Base-by-base conservation (phyloP, 805 yeast species). In the Komagataella phaffii region DNA sequence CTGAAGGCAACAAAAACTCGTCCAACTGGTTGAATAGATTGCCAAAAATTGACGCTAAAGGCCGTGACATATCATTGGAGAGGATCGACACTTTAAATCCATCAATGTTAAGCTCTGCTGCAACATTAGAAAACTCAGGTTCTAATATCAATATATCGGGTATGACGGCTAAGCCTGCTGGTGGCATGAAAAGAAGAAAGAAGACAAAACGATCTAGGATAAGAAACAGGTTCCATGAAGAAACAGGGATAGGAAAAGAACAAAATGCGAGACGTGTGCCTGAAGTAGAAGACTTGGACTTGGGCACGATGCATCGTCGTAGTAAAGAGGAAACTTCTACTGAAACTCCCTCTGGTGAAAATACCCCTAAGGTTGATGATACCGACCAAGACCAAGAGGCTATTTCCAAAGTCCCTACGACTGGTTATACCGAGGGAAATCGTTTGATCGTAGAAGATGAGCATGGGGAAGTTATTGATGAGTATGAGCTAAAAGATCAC, bases 21-120 rank as follows among this genome's bases (percentile, higher is more conserved):
- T 73, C 83, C 6, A 72, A 85, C 24, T 86, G 97, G 96, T 79
- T 90, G 71, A 76, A 81, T 51, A 81, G 96, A 65, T 74, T 91
- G 58, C 96, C 96, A 36, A 78, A 84, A 46, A 70, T 88, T 63
- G 93, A 85, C 51, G 78, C 76, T 51, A 69, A 73, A 12, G 85
- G 89, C 6, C 77, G 90, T 24, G 80, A 93, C 0, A 81, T 86
- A 58, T 88, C 96, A 1, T 74, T 90, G 55, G 90, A 85, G 54
- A 76, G 95, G 60, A 77, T 88, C 47, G 96, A 88, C 61, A 87
- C 95, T 0, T 68, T 68, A 56, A 77, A 74, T 17, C 70, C 74
- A 14, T 52, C 58, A 3, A 55, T 51, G 14, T 56, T 53, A 40
- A 48, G 12, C 61, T 30, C 59, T 8, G 57, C 59, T 12, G 57